Evolutionary conservation across 2,329 filamentous ascomycete genomes (phyloP).

Genomic region (Penicillium hordei): DNA sequence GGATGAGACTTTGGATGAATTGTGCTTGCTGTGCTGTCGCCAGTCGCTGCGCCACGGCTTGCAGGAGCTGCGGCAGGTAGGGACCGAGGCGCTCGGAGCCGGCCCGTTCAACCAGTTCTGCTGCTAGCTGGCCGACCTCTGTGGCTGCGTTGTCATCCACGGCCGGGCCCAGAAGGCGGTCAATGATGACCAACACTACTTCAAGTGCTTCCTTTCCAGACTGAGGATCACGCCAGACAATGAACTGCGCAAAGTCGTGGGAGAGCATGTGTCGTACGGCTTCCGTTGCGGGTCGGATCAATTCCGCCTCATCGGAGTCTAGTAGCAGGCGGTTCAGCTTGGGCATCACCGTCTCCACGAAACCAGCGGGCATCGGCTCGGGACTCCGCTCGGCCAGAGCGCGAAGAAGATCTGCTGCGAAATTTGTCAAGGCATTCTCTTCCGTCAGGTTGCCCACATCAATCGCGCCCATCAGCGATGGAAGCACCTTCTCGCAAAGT

Average conservation of each 20-base stretch:
- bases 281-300: conserved; percentile 82
- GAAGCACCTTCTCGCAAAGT: conserved; percentile 82
- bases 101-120: conserved; percentile 92
- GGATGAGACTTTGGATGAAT: conserved; percentile 92
- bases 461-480: conserved; percentile 83
- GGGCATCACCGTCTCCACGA: conserved; percentile 80
- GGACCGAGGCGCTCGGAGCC: conserved; percentile 87
- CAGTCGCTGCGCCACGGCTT: conserved; percentile 82
- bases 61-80: conserved; percentile 82
- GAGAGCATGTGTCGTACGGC: conserved; percentile 85
- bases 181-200: conserved; percentile 85
- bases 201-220: conserved; percentile 80
- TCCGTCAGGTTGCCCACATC: conserved; percentile 83
- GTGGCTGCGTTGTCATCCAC: conserved; percentile 93
- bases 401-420: conserved; percentile 81
- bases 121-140: conserved; percentile 93
- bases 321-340: conserved; percentile 82
- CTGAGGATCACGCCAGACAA: conserved; percentile 77
- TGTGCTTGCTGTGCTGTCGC: conserved; percentile 78
- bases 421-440: conserved; percentile 74
- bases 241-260: conserved; percentile 86
- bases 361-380: conserved; percentile 80
- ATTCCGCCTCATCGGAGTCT: conserved; percentile 78
- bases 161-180: conserved; percentile 76
- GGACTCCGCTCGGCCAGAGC: conserved; percentile 79